Base-by-base conservation (phyloP, 2,329 filamentous ascomycete species). In the Orbilia ellipsospora region DNA sequence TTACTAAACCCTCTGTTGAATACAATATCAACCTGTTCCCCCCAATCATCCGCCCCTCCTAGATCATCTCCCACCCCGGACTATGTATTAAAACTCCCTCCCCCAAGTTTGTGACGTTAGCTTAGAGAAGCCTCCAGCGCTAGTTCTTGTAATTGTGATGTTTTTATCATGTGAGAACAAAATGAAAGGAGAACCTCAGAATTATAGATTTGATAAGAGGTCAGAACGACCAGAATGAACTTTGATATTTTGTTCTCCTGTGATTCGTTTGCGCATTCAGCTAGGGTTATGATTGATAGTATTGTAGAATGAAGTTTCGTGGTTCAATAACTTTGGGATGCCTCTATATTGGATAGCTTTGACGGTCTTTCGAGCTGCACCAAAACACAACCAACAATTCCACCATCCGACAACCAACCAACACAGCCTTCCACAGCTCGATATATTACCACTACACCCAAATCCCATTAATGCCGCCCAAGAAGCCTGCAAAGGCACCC, bases 401-500 rank as follows among this genome's bases (percentile, higher is more conserved):
- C 51, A 52, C 31, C 31, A 42, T 12, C 1, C 20, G 7, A 20
- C 48, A 36, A 36, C 31, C 31, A 36, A 36, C 31, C 31, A 36
- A 36, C 31, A 36, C 31, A 36, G 31, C 31, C 31, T 36, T 7
- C 44, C 26, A 65, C 48, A 7, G 5, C 31, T 36, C 31, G 31
- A 36, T 36, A 36, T 36, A 44, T 20, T 16, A 26, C 48, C 44
- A 40, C 12, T 20, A 45, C 48, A 45, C 59, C 42, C 4, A 45
- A 28, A 18, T 31, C 16, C 55, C 55, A 45, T 59, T 51, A 13
- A 74, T 74, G 70, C 70, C 70, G 42, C 70, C 70, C 56, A 74
- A 74, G 60, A 68, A 68, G 70, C 57, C 63, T 60, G 16, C 57
- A 60, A 74, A 74, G 63, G 63, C 70, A 8, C 23, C 70, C 28